These are phyloP conservation scores for Pisolithus orientalis DNA, from an alignment of 768 basidiomycete species.

Conservation along the genomic window DNA sequence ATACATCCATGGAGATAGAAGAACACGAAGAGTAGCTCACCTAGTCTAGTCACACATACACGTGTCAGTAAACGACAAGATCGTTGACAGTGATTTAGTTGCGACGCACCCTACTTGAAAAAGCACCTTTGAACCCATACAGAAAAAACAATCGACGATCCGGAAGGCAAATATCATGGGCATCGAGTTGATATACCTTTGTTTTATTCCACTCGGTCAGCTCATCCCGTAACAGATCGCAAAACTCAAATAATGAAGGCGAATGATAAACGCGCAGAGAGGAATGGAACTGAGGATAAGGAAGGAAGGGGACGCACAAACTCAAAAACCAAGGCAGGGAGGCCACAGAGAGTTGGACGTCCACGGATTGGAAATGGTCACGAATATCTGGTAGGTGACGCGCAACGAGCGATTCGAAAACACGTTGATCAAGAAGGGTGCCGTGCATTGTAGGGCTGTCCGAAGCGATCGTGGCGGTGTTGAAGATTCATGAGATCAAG, in stretches of 20 bases:
- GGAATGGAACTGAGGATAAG: too few relatives aligned
- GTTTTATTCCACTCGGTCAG: background rate
- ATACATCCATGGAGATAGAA: background rate
- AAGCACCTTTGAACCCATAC: slow-evolving; percentile 97
- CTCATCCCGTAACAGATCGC: slow-evolving; percentile 21
- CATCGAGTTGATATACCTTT: slow-evolving; percentile 87
- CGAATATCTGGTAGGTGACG: slow-evolving; percentile 89
- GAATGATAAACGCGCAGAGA: background rate
- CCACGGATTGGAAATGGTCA: slow-evolving; percentile 84
- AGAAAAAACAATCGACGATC: slow-evolving; percentile 96
- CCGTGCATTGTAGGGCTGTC: slow-evolving; percentile 95
- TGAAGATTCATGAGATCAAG: background rate
- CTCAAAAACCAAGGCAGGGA: slow-evolving; percentile 98
- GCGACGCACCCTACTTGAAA: slow-evolving; percentile 89
- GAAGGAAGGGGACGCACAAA: slow-evolving; percentile 46
- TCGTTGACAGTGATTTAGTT: background rate
- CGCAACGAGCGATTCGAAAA: slow-evolving; percentile 91
- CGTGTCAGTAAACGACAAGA: background rate
- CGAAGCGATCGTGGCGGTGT: background rate
- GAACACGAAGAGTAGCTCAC: too few relatives aligned
- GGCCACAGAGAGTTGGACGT: slow-evolving; percentile 95
- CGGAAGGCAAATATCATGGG: slow-evolving; percentile 97
- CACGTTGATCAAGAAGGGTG: slow-evolving; percentile 95
- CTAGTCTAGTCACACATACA: too few relatives aligned
- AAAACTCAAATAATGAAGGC: background rate